Percentiles rank a stretch among this genome's conserved stretches.
These are phyloP conservation scores for Hortaea sp. DNA, from an alignment of 2,329 filamentous ascomycete genomes.

Conservation along the genomic window DNA sequence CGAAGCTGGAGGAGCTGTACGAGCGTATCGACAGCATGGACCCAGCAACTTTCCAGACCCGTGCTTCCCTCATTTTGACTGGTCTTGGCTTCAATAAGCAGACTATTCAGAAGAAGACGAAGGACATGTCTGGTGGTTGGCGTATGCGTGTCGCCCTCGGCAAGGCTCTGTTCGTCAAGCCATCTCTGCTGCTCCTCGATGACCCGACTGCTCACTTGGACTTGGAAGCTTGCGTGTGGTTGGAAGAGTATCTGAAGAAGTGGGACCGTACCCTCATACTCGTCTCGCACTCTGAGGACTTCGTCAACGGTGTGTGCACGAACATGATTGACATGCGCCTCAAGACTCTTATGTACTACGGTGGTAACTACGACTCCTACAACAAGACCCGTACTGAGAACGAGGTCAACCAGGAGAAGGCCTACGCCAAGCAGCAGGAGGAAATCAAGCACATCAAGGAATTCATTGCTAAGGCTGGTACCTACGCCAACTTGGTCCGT, in stretches of 20 bases:
- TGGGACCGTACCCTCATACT: slow-evolving; percentile 96
- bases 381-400: slow-evolving; percentile 88
- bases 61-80: slow-evolving; percentile 90
- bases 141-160: slow-evolving; percentile 97
- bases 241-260: slow-evolving; percentile 99
- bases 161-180: slow-evolving; percentile 98
- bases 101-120: slow-evolving; percentile 98
- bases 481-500: slow-evolving; percentile 96
- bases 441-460: slow-evolving; percentile 99
- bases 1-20: slow-evolving; percentile 85
- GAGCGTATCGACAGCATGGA: slow-evolving; percentile 99
- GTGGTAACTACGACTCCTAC: slow-evolving; percentile 98
- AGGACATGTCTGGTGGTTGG: slow-evolving; percentile 99
- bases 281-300: slow-evolving; percentile 97
- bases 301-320: slow-evolving; percentile 96
- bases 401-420: slow-evolving; percentile 97
- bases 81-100: slow-evolving; percentile 98
- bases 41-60: slow-evolving; percentile 89
- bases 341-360: slow-evolving; percentile 88
- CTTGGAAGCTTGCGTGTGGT: slow-evolving; percentile 97
- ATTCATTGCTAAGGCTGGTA: slow-evolving; percentile 99
- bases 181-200: slow-evolving; percentile 87
- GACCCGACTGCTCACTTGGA: slow-evolving; percentile 99
- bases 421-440: slow-evolving; percentile 97
- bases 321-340: slow-evolving; percentile 98